A percentile compares a stretch with the other conserved stretches of the same genome.
These are phyloP conservation scores for Papiliotrema flavescens DNA, from an alignment of 1,284 basidiomycete genomes.

Conservation along the genomic window DNA sequence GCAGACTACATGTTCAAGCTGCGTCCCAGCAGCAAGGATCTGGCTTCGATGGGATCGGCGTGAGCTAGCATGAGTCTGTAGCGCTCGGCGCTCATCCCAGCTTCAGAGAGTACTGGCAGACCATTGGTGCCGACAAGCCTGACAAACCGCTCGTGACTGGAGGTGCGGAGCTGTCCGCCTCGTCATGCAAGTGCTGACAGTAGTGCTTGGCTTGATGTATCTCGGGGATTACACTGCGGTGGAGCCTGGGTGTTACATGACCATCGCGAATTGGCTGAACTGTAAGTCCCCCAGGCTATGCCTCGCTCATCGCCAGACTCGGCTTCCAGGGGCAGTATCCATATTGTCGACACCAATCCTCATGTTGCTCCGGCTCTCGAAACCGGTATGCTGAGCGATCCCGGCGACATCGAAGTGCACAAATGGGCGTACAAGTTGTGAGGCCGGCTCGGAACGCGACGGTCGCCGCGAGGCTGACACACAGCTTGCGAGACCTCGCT, in stretches of 20 bases:
- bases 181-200: not conserved
- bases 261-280: conserved; percentile 16
- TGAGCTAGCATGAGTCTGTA: not conserved
- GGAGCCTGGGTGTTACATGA: conserved; percentile 14
- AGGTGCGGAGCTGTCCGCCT: conserved; percentile 1
- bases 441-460: not conserved
- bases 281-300: conserved; percentile 7
- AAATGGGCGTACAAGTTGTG: conserved; percentile 60
- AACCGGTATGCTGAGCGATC: conserved; percentile 22
- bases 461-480: not conserved
- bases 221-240: conserved; percentile 8
- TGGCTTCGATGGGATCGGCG: conserved; percentile 14
- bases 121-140: conserved; percentile 7
- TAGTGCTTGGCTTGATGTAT: conserved; percentile 10
- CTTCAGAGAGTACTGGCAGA: conserved; percentile 12
- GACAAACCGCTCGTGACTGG: conserved; percentile 18
- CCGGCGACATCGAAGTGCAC: conserved; percentile 56
- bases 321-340: conserved; percentile 22
- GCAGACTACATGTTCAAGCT: conserved; percentile 16
- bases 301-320: conserved; percentile 15
- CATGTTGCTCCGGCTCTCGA: conserved; percentile 22
- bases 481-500: conserved; percentile 51
- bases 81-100: conserved; percentile 1
- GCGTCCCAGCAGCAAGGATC: conserved; percentile 14
- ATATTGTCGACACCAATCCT: conserved; percentile 26